A percentile compares a stretch with the other conserved stretches of the same genome.
phyloP scores from a whole-genome alignment of 2,329 filamentous ascomycete genomes.

The Xylaria sp. region DNA sequence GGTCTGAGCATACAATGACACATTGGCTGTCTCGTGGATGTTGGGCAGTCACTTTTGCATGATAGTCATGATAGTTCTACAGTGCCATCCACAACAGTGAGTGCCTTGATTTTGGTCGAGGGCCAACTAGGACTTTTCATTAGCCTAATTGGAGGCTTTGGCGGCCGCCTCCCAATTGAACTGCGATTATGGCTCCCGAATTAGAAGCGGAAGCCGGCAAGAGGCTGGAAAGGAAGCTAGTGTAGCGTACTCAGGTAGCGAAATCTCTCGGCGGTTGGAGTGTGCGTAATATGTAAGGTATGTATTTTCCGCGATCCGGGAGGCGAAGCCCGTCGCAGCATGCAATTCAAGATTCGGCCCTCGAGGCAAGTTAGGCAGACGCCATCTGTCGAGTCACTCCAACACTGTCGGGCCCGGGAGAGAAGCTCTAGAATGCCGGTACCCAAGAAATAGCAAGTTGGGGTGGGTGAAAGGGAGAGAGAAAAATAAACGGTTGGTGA shows the following conservation, averaged over 20 bases:
- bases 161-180: conserved; percentile 9
- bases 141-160: conserved; percentile 12
- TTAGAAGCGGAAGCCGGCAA: conserved; percentile 26
- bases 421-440: background rate
- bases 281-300: background rate
- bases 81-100: too few relatives aligned
- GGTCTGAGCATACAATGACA: background rate
- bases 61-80: background rate
- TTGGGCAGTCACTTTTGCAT: background rate
- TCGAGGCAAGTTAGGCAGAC: background rate
- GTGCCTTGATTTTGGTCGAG: too few relatives aligned
- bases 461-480: background rate
- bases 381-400: background rate
- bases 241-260: background rate
- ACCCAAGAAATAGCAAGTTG: background rate
- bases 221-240: conserved; percentile 15
- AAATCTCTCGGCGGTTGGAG: background rate
- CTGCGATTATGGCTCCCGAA: conserved; percentile 23
- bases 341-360: background rate
- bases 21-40: background rate
- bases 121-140: background rate
- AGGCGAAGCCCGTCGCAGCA: conserved; percentile 9
- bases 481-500: conserved; percentile 1
- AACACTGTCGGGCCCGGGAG: conserved; percentile 6
- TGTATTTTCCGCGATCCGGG: conserved; percentile 14